Evolutionary conservation across 768 basidiomycete genomes (phyloP).

Genomic region (Dendrothele bispora): DNA sequence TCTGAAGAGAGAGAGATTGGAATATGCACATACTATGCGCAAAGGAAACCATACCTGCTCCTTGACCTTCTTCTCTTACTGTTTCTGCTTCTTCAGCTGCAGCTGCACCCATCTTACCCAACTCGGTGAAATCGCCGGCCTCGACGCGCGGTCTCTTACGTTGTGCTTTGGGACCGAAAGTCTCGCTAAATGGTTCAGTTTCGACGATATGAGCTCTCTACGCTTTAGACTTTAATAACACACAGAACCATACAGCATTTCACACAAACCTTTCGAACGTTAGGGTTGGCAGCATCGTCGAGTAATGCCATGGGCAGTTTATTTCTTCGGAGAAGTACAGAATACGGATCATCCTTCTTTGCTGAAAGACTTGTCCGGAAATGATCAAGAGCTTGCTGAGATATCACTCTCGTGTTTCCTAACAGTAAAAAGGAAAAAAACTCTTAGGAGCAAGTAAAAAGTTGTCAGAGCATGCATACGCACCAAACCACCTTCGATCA

Average conservation of each 20-base stretch:
- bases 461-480: constrained; percentile 25
- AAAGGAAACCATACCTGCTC: constrained; percentile 40
- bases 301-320: constrained; percentile 97
- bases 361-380: constrained; percentile 86
- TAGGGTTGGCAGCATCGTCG: constrained; percentile 84
- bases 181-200: constrained; percentile 91
- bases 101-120: constrained; percentile 62
- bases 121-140: constrained; percentile 90
- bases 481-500: constrained; percentile 97
- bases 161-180: constrained; percentile 95
- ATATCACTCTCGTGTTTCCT: constrained; percentile 99
- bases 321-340: constrained; percentile 89
- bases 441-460: constrained; percentile 3
- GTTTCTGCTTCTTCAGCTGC: constrained; percentile 55
- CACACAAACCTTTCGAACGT: constrained; percentile 64
- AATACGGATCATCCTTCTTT: constrained; percentile 93
- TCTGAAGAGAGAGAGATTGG: constrained; percentile 28
- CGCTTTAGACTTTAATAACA: constrained; percentile 8
- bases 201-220: constrained; percentile 93
- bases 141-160: constrained; percentile 87
- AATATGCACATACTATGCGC: background rate
- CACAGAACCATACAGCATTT: background rate
- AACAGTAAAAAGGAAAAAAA: constrained; percentile 7
- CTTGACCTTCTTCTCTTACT: constrained; percentile 33
- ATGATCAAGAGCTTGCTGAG: constrained; percentile 93